Evolutionary conservation across 2,329 filamentous ascomycete species (phyloP), one percentile per base, ranked within the genome.

Genomic region (Clarireedia paspali): DNA sequence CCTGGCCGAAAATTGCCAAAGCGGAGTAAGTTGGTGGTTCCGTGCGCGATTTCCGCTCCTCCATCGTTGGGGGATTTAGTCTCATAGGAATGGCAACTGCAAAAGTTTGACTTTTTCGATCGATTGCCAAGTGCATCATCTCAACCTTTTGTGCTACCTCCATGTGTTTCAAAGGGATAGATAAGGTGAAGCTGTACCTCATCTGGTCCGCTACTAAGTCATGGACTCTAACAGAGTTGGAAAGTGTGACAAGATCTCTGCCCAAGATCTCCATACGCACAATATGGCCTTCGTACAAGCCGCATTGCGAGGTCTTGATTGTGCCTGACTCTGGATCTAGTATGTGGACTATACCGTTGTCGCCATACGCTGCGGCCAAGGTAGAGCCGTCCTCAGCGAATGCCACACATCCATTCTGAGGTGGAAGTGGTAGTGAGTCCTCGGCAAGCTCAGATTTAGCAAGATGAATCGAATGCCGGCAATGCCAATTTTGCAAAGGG

Each of bases 351-450:
- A 84, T 75, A 5, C 84, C 83, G 49, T 81, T 77, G 9, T 73
- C 68, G 34, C 78, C 79, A 61, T 77, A 80, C 4, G 82, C 83
- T 48, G 84, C 83, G 50, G 89, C 90, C n/a, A 95, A 74, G 2
- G 88, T 82, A 12, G 90, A 95, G 1, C 89, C 89, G 68, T 96
- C 91, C 60, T 89, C 83, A 0, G 91, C 95, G 68, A 89, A 96
- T 24, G 84, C 77, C 42, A 96, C 70, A 46, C 81, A 82, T 14
- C 88, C 89, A 57, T 82, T 66, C 4, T 42, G 53, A n/a, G 59
- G 53, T 12, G 39, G 34, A 4, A 26, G 42, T 17, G 27, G 34
- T 20, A 42, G 27, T 17, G 44, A 34, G 10, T 60, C 52, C 26
- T 63, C 63, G 17, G 58, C 26, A 65, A 79, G 73, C 20, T 69